Base-by-base conservation (phyloP, 176 grass and related monocot genomes). In the Oryza rufipogon region DNA sequence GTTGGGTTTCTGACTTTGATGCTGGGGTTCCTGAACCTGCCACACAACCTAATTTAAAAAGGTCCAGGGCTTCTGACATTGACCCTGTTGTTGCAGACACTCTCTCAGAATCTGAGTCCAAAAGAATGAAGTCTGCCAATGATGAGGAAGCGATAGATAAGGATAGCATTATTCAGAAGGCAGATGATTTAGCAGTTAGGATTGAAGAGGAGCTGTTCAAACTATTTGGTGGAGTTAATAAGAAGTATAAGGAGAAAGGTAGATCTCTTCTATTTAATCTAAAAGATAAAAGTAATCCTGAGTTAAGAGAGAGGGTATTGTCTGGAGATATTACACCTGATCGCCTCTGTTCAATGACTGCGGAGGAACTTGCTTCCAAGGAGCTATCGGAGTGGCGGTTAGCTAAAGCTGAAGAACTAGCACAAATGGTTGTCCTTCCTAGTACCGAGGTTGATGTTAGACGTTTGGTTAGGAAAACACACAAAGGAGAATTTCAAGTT, bases 401-500 rank as follows among this genome's bases (percentile, higher is more conserved):
- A 71, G 96, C 96, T 74, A 99, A 99, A 85, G 96, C 96, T 52
- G 87, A 99, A 89, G 93, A 96, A 73, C 46, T 96, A 79, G 83
- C 80, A 64, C 86, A 99, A 66, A 93, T 93, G 89, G 90, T 99
- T 86, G 91, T 99, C 33, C 81, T 96, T 81, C 93, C 89, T 54
- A 87, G 84, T 83, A 89, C 52, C 10, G 96, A 95, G 75, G 88
- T 96, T 71, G 96, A 96, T 84, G 73, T 83, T 58, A 92, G 93
- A 49, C 91, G 94, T 58, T 82, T 95, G 64, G 93, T 99, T 44
- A 99, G 89, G 39, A 99, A 99, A 84, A 99, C 96, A 41, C 96
- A 99, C 51, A 99, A 99, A 85, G 96, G 96, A 70, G 96, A 99
- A 84, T 94, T 94, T 88, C 91, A 89, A 90, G 96, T 99, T 84